phyloP scores from a whole-genome alignment of 192 early-diverging fungal genomes.

The Coemansia furcata region DNA sequence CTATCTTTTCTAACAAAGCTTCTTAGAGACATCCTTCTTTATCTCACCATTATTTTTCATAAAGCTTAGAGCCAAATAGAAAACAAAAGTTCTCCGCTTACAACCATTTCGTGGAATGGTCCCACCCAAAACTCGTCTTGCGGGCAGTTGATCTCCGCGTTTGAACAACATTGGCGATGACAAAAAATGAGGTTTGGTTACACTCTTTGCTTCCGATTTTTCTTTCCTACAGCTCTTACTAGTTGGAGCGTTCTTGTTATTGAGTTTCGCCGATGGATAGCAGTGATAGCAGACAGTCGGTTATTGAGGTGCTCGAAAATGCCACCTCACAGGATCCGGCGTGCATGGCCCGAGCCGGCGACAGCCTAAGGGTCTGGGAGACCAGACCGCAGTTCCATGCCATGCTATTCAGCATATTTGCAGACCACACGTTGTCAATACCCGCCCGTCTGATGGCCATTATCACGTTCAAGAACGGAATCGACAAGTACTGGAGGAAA shows the following conservation, averaged over 20 bases:
- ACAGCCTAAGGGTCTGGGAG: constrained; percentile 70
- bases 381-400: constrained; percentile 68
- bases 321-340: constrained; percentile 68
- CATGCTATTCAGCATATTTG: constrained; percentile 72
- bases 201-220: not conserved
- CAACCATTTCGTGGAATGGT: too few relatives aligned
- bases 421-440: constrained; percentile 61
- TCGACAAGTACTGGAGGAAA: constrained; percentile 88
- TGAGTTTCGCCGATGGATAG: not conserved
- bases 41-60: too few relatives aligned
- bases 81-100: too few relatives aligned
- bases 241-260: not conserved
- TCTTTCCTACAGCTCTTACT: not conserved
- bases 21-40: not conserved
- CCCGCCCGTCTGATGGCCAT: constrained; percentile 71
- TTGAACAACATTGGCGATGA: too few relatives aligned
- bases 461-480: constrained; percentile 86
- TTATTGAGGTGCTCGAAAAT: constrained; percentile 55
- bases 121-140: too few relatives aligned
- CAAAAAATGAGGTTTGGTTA: too few relatives aligned
- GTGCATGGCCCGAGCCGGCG: constrained; percentile 62
- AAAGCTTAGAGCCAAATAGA: too few relatives aligned
- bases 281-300: constrained; percentile 16
- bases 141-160: too few relatives aligned
- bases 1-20: constrained; percentile 8